Percentiles rank a stretch among this genome's conserved stretches.
Conservation (phyloP, 306 rosid species). For the Erythrophleum fordii region DNA sequence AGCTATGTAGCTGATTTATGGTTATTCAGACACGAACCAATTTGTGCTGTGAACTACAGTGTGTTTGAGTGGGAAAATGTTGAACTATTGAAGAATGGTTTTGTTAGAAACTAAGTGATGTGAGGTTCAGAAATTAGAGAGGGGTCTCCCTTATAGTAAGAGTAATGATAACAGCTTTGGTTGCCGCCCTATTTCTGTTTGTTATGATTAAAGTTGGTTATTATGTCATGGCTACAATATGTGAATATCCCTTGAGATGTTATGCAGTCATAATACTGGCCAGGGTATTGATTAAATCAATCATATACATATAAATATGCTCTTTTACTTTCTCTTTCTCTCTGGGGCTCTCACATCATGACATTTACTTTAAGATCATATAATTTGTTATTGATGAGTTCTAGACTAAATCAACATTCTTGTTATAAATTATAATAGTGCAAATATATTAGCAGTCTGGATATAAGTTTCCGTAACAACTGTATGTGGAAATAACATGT, state of each 20-base stretch:
- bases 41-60: background rate
- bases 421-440: background rate
- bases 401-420: background rate
- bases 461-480: background rate
- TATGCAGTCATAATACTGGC: background rate
- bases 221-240: background rate
- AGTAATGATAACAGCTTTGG: background rate
- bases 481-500: background rate
- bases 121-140: slow-evolving; percentile 6
- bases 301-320: background rate
- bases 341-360: background rate
- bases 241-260: background rate
- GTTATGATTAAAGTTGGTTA: background rate
- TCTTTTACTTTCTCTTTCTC: background rate
- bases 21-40: background rate
- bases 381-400: background rate
- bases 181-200: background rate
- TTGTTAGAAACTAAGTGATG: background rate
- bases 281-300: background rate
- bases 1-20: background rate
- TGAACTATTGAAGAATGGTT: background rate
- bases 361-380: background rate
- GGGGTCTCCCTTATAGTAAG: background rate
- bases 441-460: background rate
- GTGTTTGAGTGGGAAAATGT: background rate